Evolutionary conservation across 2,329 filamentous ascomycete genomes (phyloP), one percentile per base, ranked within the genome.

Genomic region (Arachnomyces sp.): DNA sequence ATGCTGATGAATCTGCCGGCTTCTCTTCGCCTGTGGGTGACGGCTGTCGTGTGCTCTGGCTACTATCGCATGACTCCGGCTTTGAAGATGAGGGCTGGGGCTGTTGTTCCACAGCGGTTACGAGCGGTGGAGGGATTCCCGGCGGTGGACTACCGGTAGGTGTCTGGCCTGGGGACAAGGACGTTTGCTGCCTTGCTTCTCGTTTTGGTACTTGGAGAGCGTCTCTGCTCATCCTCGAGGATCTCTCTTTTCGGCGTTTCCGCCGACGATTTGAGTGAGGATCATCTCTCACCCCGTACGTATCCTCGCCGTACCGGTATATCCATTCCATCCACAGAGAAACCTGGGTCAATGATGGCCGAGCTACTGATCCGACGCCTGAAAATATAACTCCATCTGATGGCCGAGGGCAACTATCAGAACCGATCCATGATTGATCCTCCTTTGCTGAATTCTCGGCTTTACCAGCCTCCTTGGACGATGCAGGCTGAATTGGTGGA

Each of bases 291-390:
- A 95, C 77, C 3, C 89, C 90, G 57, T 95, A 96, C 2, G 90
- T 81, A 53, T 84, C 75, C 38, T 86, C 80, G 2, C 89, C 90
- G 71, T 87, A 86, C 21, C 73, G 80, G 60, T 92, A 94, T 2
- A 95, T 73, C 54, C 86, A 84, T 60, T 93, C 85, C 73, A 92
- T 82, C 90, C 90, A 96, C 40, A 83, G 77, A 1, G 84, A 82
- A 17, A 95, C 59, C 52, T 83, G 79, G 35, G 80, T 73, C 34
- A 95, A 55, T 0, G 86, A 90, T 13, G 73, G 73, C 39, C 79
- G 74, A 9, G 84, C 82, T 33, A 96, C 60, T 6, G 78, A 75
- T 3, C 87, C 87, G 1, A 82, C 73, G 0, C 90, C 90, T 5
- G 90, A 75, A 54, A 96, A 96, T 28, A 96, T 77, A 6, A 86